Conservation (phyloP, 768 basidiomycete species). For the Hygrocybe coccinea region DNA sequence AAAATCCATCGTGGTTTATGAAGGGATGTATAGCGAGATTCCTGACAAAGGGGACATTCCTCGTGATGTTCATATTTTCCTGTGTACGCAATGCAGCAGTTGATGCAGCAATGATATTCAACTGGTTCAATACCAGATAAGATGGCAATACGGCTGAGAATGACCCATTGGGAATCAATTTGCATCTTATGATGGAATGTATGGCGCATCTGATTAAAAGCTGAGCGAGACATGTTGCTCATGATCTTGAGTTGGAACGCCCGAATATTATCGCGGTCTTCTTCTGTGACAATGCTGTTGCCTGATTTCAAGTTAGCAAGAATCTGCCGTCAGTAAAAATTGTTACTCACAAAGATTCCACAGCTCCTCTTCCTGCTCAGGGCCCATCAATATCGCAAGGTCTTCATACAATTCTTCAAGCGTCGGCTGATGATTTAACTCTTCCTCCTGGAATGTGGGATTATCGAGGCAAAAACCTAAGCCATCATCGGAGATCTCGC, state of each 20-base stretch:
- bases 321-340: slow-evolving; percentile 7
- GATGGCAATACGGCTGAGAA: slow-evolving; percentile 24
- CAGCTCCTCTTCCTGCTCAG: slow-evolving; percentile 8
- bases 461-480: background rate
- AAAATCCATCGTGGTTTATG: slow-evolving; percentile 25
- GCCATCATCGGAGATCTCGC: slow-evolving; percentile 2
- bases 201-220: slow-evolving; percentile 26
- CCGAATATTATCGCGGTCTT: slow-evolving; percentile 26
- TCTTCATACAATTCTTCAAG: slow-evolving; percentile 6
- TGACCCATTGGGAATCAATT: slow-evolving; percentile 18
- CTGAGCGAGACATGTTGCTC: slow-evolving; percentile 23
- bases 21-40: slow-evolving; percentile 17
- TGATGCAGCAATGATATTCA: slow-evolving; percentile 38
- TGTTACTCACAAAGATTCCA: slow-evolving; percentile 9
- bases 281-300: slow-evolving; percentile 15
- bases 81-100: slow-evolving; percentile 36
- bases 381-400: slow-evolving; percentile 5
- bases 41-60: slow-evolving; percentile 34
- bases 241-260: slow-evolving; percentile 17
- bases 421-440: background rate
- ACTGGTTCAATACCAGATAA: slow-evolving; percentile 31
- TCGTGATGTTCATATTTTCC: slow-evolving; percentile 25
- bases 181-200: slow-evolving; percentile 28
- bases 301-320: slow-evolving; percentile 7
- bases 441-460: background rate